phyloP scores from a whole-genome alignment of 345 rosid genomes.

The Eucalyptus sp. region DNA sequence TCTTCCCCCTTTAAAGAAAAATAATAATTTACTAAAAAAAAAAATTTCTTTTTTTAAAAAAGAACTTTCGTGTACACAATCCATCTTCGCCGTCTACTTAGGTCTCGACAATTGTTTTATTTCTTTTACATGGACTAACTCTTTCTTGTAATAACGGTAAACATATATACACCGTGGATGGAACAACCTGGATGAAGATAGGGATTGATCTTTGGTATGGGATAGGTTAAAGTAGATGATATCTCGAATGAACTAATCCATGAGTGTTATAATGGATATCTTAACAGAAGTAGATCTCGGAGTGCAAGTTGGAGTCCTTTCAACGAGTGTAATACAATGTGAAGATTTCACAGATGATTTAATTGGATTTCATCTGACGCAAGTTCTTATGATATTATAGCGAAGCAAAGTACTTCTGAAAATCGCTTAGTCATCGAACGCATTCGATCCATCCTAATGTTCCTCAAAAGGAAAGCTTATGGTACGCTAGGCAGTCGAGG shows the following conservation, averaged over 20 bases:
- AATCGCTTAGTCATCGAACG: neutral
- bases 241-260: neutral
- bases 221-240: neutral
- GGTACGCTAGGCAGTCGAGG: neutral
- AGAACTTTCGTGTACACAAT: no score
- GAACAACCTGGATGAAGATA: neutral
- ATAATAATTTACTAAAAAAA: no score
- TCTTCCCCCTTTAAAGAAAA: neutral
- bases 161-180: neutral
- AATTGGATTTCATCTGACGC: neutral
- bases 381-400: neutral
- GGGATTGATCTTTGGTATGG: neutral
- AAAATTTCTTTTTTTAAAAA: no score
- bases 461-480: neutral
- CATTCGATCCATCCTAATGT: neutral
- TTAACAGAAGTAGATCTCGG: fast-evolving
- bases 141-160: neutral
- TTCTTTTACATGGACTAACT: neutral
- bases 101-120: neutral
- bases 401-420: neutral
- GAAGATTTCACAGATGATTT: neutral
- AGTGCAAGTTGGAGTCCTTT: neutral
- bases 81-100: neutral
- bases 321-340: neutral
- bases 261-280: neutral